Conservation (phyloP, 371 early-diverging fungal species). For the Funneliformis caledonium region DNA sequence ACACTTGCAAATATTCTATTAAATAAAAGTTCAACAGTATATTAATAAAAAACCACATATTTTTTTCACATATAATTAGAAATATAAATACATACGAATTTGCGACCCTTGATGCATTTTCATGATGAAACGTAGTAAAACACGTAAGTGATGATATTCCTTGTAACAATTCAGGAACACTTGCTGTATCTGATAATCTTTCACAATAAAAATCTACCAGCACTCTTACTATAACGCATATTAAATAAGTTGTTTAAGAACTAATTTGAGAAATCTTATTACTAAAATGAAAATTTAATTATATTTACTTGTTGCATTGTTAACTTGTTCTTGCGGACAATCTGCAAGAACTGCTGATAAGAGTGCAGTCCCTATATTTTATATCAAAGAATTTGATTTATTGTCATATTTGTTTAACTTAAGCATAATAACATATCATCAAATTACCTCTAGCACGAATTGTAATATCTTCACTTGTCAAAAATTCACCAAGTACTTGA, state of each 20-base stretch:
- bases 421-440: constrained; percentile 40
- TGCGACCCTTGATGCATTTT: constrained; percentile 60
- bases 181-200: constrained; percentile 72
- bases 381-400: background rate
- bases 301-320: constrained; percentile 33
- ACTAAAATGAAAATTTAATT: background rate
- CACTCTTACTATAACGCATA: constrained; percentile 46
- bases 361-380: constrained; percentile 35
- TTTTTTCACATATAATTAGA: background rate
- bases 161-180: constrained; percentile 71
- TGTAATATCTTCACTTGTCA: constrained; percentile 83
- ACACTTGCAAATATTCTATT: constrained; percentile 47
- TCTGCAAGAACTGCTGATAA: constrained; percentile 28
- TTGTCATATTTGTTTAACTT: background rate
- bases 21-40: constrained; percentile 31
- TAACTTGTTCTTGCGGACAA: constrained; percentile 36
- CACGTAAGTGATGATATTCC: constrained; percentile 67
- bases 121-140: constrained; percentile 61
- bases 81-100: constrained; percentile 53
- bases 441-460: constrained; percentile 81
- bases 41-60: background rate
- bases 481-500: constrained; percentile 75
- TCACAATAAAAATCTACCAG: constrained; percentile 80
- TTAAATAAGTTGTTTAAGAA: background rate
- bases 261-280: constrained; percentile 7